Base-by-base conservation (phyloP, 805 yeast species). In the Wickerhamiella bombiphila region DNA sequence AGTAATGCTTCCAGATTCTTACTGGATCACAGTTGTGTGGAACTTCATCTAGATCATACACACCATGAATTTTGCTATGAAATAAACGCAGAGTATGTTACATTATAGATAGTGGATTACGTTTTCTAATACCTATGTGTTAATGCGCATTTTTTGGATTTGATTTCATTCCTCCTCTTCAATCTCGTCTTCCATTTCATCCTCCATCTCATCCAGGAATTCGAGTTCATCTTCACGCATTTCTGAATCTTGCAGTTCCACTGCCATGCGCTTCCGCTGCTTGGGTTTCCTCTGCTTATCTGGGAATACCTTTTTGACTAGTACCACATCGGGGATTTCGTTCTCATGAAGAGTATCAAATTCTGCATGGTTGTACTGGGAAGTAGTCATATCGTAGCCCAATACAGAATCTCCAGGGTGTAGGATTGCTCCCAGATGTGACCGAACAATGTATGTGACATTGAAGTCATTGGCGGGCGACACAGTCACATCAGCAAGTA, bases 351-450 rank as follows among this genome's bases (percentile, higher is more conserved):
- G 61, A 45, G 75, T 74, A 22, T 51, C 55, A 44, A 47, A 49
- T 6, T 47, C 45, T 3, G 37, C 42, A 42, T 44, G 36, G 64
- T 91, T 91, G 63, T 80, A 83, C 58, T 88, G 91, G 34, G 94
- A 69, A 55, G 82, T 85, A 29, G 76, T 66, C 37, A 86, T 64
- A 59, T 72, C 88, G 60, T 86, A 93, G 38, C 98, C 98, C 72
- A 88, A 63, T 16, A 74, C 94, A 11, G 91, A 77, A 57, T 91
- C 98, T 50, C 98, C 99, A 3, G 97, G 93, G 57, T 91, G 96
- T 52, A 91, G 68, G 48, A 91, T 73, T 43, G 79, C 95, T 47
- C 98, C 99, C 35, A 91, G 65, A 58, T 93, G 98, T 0, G 95
- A 74, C 55, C 95, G 72, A 22, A 88, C 74, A 47, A 80, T 83